Evolutionary conservation across 1,284 basidiomycete genomes (phyloP), one percentile per base, ranked within the genome.

Genomic region (Xerocomus nothofagi): DNA sequence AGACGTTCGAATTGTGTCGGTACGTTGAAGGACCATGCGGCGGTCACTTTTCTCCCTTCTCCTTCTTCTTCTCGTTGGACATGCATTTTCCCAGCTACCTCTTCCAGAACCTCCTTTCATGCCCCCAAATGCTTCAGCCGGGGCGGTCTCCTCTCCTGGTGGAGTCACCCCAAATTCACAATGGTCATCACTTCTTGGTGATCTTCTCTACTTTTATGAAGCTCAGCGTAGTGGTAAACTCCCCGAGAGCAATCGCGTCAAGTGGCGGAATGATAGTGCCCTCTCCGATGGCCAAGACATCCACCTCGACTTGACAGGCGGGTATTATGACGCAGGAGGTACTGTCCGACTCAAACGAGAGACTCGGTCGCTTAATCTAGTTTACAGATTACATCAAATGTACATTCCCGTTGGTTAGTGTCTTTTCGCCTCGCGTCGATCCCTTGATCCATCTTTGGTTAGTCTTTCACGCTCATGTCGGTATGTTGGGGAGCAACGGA

Each of bases 251-350:
- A 91, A 91, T 56, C 79, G 93, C 21, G 91, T 96, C 0, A 62
- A 76, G 14, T 97, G 94, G 94, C 77, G 94, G 44, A 96, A 97
- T 59, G 80, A 85, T 53, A 91, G 87, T 63, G 80, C 81, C 18
- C 61, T 86, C 23, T 71, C 82, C 24, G 94, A 98, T 68, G 94
- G 93, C 10, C 69, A 75, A 48, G 86, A 92, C 57, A 84, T 79
- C 27, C 76, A 77, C 4, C 63, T 93, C 15, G 88, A 97, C 67
- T 73, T 97, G 39, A 81, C 76, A 21, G 92, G 92, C 57, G 94
- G 94, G 4, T 96, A 87, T 68, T 96, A 91, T 62, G 93, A 96
- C 74, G 93, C 93, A 47, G 93, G 88, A 73, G 85, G 87, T 87
- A 58, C 46, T 71, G 55, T 34, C 21, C 17, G 39, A 44, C 44